Percentiles rank a stretch among this genome's conserved stretches.
phyloP scores from a whole-genome alignment of 768 basidiomycete species.

The Mycena haematopus region DNA sequence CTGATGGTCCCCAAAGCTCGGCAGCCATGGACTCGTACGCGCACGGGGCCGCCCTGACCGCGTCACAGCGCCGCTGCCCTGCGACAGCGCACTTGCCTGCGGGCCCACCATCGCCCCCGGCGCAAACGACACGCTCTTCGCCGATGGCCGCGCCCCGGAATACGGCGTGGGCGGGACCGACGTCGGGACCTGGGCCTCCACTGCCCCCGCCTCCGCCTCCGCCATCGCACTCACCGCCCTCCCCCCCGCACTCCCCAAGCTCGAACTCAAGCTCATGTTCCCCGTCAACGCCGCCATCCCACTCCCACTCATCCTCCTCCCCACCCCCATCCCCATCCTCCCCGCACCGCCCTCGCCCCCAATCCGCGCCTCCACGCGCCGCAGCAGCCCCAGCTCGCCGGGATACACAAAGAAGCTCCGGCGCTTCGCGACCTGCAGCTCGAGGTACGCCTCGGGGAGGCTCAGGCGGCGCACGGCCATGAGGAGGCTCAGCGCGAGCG shows the following conservation, averaged over 20 bases:
- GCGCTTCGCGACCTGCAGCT: conserved; percentile 81
- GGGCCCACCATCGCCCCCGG: conserved; percentile 24
- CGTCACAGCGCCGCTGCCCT: conserved; percentile 35
- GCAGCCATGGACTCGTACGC: conserved; percentile 70
- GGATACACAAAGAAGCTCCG: conserved; percentile 94
- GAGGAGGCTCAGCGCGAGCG: conserved; percentile 84
- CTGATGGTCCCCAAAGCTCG: conserved; percentile 74
- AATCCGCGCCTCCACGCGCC: conserved; percentile 65
- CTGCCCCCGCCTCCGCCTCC: background rate
- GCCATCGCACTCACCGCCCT: conserved; percentile 17
- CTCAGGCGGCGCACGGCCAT: conserved; percentile 75
- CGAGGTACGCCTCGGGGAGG: conserved; percentile 91
- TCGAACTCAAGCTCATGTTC: conserved; percentile 14
- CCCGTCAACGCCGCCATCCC: conserved; percentile 39
- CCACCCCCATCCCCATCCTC: conserved; percentile 45
- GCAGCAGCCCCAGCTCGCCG: conserved; percentile 74
- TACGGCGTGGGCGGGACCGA: background rate
- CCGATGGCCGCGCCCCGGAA: conserved; percentile 46
- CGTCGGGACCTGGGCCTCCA: background rate
- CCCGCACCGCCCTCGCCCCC: conserved; percentile 38
- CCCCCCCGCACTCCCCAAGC: conserved; percentile 37
- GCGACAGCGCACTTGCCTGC: conserved; percentile 39
- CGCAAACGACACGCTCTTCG: conserved; percentile 58
- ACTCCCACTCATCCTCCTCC: conserved; percentile 37
- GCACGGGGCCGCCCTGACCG: conserved; percentile 64